These are phyloP conservation scores for Vaccinium myrtillus DNA, from an alignment of 148 eudicot genomes.

Conservation along the genomic window DNA sequence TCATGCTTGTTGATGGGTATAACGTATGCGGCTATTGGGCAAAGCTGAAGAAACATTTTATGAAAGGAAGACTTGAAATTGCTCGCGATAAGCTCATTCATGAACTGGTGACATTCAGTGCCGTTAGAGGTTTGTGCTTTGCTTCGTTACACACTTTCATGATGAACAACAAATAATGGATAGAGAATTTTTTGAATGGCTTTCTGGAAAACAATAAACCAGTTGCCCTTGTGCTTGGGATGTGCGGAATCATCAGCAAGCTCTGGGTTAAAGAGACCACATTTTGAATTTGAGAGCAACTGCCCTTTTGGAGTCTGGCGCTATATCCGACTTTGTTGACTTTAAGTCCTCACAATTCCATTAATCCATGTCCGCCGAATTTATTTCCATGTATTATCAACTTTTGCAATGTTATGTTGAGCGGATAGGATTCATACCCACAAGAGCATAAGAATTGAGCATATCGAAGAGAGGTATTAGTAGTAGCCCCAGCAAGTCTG, in stretches of 20 bases:
- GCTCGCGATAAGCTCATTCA: slow-evolving; percentile 94
- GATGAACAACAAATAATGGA: neutral
- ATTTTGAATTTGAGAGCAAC: neutral
- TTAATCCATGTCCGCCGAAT: neutral
- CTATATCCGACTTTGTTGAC: neutral
- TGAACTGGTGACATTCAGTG: slow-evolving; percentile 79
- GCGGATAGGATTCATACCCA: neutral
- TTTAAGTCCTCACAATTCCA: neutral
- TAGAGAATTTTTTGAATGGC: neutral
- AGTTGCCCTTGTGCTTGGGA: neutral
- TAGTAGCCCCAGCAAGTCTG: neutral
- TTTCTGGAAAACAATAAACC: neutral
- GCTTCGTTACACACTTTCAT: slow-evolving; percentile 13
- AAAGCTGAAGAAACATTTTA: slow-evolving; percentile 90
- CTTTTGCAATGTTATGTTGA: neutral
- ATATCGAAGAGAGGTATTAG: neutral
- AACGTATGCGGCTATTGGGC: slow-evolving; percentile 97
- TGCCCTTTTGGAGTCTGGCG: neutral
- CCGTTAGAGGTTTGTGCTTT: slow-evolving; percentile 76
- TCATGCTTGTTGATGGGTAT: slow-evolving; percentile 97
- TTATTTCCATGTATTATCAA: neutral
- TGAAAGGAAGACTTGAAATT: slow-evolving; percentile 73
- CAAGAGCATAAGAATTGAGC: neutral
- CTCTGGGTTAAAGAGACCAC: neutral
- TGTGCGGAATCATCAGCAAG: neutral